Evolutionary conservation across 257 asterid genomes (phyloP).

Genomic region (Knoxia roxburghii): DNA sequence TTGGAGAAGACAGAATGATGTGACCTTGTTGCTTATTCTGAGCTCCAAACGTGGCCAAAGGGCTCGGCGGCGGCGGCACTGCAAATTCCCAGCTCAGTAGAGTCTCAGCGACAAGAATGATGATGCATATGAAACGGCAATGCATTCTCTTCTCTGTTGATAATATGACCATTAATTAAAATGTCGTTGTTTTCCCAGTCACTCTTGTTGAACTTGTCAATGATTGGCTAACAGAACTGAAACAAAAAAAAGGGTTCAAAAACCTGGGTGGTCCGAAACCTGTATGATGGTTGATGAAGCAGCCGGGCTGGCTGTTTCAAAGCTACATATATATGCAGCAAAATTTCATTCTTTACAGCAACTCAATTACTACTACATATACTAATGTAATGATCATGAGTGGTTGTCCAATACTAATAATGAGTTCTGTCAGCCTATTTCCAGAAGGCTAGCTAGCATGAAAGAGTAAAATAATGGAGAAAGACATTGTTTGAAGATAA

Average conservation of each 20-base stretch:
- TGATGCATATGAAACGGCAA: neutral
- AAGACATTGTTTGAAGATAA: too few species aligned
- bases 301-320: too few species aligned
- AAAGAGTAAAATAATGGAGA: neutral
- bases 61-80: neutral
- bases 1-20: too few species aligned
- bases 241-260: neutral
- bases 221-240: neutral
- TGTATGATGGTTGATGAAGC: too few species aligned
- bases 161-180: too few species aligned
- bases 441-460: neutral
- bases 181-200: neutral
- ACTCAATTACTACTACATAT: too few species aligned
- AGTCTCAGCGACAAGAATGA: too few species aligned
- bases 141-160: slow-evolving; percentile 8
- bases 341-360: neutral
- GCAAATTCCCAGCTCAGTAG: slow-evolving; percentile 6
- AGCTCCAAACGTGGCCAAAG: neutral
- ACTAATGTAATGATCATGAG: slow-evolving; percentile 5
- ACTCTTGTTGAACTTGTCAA: neutral
- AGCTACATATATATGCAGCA: neutral
- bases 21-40: neutral
- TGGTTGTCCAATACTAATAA: slow-evolving; percentile 7
- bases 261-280: neutral
- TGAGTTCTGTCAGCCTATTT: slow-evolving; percentile 3